A percentile compares a stretch with the other conserved stretches of the same genome.
These are phyloP conservation scores for Penicillium robsamsonii DNA, from an alignment of 495 filamentous ascomycete species.

Conservation along the genomic window DNA sequence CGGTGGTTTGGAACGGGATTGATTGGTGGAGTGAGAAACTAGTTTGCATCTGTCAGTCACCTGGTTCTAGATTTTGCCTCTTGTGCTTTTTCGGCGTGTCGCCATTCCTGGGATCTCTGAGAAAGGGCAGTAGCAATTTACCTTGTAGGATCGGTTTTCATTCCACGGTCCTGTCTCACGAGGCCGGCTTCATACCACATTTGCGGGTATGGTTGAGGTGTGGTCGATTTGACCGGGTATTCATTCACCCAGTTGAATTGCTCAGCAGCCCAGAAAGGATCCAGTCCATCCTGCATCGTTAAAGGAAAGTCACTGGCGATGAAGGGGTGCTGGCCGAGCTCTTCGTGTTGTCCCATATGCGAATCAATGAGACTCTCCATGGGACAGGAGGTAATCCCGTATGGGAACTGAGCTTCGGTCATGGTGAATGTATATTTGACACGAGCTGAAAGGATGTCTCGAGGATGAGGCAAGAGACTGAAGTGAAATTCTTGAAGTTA, in stretches of 20 bases:
- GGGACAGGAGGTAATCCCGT: neutral
- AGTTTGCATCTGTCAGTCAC: neutral
- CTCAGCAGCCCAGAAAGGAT: neutral
- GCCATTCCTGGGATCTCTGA: neutral
- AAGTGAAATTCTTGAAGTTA: too few species aligned
- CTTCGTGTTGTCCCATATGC: neutral
- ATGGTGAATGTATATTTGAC: neutral
- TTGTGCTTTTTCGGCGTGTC: neutral
- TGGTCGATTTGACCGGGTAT: neutral
- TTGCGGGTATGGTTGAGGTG: constrained; percentile 15
- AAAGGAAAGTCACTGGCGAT: constrained; percentile 7
- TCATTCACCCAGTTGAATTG: neutral
- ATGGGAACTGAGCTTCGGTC: constrained; percentile 1
- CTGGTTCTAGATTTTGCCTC: neutral
- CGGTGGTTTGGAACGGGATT: neutral
- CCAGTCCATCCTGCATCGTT: neutral
- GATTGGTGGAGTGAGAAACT: constrained; percentile 3
- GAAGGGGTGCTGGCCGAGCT: neutral
- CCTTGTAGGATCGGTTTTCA: neutral
- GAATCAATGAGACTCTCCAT: neutral
- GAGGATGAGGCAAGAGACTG: neutral
- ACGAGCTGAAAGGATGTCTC: neutral
- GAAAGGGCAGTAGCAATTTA: neutral
- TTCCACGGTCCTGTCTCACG: constrained; percentile 7
- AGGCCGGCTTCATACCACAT: constrained; percentile 17